phyloP scores from a whole-genome alignment of 169 alveolate genomes.

The Cryptosporidium muris region DNA sequence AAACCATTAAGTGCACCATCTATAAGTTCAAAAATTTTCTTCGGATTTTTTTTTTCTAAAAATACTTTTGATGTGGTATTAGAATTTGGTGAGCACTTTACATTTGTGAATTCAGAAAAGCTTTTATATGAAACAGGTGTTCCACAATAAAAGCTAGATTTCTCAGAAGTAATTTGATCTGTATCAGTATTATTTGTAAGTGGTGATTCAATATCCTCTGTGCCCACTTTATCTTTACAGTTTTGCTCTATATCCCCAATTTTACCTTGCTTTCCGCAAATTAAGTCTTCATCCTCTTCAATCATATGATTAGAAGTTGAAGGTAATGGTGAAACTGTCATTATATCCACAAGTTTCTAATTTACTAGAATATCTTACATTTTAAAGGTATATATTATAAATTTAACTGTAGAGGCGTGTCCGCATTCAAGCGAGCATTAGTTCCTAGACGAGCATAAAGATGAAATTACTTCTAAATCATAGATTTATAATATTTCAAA shows the following conservation, averaged over 20 bases:
- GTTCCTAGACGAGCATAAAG: conserved; percentile 65
- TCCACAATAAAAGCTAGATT: no score
- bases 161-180: no score
- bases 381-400: no score
- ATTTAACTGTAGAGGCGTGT: conserved; percentile 37
- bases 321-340: no score
- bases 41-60: conserved; percentile 37
- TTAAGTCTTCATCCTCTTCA: no score
- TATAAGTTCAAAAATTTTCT: conserved; percentile 50
- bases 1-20: conserved; percentile 39
- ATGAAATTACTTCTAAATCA: background rate
- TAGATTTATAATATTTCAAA: no score
- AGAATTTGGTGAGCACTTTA: background rate
- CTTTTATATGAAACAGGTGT: no score
- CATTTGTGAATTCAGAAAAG: no score
- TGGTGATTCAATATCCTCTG: conserved; percentile 3
- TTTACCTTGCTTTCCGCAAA: no score
- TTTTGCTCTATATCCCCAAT: background rate
- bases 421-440: conserved; percentile 71
- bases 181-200: background rate
- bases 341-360: no score
- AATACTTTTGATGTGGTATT: conserved; percentile 17
- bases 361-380: no score
- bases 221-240: conserved; percentile 33
- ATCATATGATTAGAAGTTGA: no score